phyloP scores from a whole-genome alignment of 257 asterid genomes.

The Craterostigma plantagineum region DNA sequence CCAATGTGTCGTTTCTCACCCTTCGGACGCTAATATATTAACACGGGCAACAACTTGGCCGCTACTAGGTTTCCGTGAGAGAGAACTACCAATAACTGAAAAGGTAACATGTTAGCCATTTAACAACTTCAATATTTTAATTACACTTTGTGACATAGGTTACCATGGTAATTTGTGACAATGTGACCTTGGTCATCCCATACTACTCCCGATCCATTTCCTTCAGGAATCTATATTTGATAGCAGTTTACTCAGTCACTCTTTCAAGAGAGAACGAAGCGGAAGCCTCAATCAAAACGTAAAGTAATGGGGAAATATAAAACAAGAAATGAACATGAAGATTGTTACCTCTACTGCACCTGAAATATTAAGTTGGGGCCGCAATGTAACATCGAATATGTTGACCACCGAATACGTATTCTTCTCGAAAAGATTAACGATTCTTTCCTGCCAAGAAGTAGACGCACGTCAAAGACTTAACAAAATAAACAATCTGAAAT shows the following conservation, averaged over 20 bases:
- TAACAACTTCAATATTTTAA: not conserved
- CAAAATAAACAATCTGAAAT: conserved; percentile 7
- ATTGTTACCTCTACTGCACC: conserved; percentile 76
- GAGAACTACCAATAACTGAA: conserved; percentile 90
- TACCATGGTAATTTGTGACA: conserved; percentile 95
- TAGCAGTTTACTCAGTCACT: conserved; percentile 4
- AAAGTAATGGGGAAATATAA: not conserved
- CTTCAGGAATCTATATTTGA: conserved; percentile 76
- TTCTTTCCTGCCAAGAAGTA: conserved; percentile 69
- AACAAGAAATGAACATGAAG: not conserved
- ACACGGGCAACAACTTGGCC: conserved; percentile 95
- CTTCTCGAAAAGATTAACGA: conserved; percentile 71
- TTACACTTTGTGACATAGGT: conserved; percentile 1
- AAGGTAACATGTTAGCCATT: conserved; percentile 4
- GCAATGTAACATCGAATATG: conserved; percentile 82
- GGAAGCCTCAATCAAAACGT: not conserved
- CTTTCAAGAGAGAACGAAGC: not conserved
- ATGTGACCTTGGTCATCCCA: conserved; percentile 95
- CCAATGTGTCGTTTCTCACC: conserved; percentile 24
- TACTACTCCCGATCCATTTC: conserved; percentile 93
- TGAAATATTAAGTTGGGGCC: conserved; percentile 70
- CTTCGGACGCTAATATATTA: conserved; percentile 76
- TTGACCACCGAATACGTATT: conserved; percentile 90
- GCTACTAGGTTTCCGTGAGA: conserved; percentile 61
- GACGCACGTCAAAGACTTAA: conserved; percentile 11